Evolutionary conservation across 2,329 filamentous ascomycete genomes (phyloP).

Genomic region (Penicillium polonicum): DNA sequence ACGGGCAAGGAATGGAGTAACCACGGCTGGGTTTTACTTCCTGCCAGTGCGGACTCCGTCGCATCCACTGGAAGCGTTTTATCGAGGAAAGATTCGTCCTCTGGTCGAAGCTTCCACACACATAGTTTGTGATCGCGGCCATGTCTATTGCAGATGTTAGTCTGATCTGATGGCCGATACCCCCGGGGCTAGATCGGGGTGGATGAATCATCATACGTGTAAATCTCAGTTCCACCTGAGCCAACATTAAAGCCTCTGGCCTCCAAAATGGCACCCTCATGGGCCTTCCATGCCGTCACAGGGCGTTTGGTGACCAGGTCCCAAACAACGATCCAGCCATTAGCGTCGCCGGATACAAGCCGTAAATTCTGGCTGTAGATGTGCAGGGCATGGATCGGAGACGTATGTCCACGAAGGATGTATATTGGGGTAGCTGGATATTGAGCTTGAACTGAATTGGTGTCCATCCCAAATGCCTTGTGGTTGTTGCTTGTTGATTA

Average conservation of each 20-base stretch:
- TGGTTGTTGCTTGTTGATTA: neutral
- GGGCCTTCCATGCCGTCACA: conserved; percentile 80
- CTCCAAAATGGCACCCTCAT: conserved; percentile 73
- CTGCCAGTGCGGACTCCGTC: conserved; percentile 40
- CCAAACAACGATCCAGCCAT: conserved; percentile 88
- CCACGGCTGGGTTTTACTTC: conserved; percentile 66
- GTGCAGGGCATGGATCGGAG: conserved; percentile 72
- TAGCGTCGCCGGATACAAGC: conserved; percentile 81
- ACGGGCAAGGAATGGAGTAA: conserved; percentile 79
- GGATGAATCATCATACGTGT: conserved; percentile 65
- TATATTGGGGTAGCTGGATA: conserved; percentile 60
- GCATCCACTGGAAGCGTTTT: conserved; percentile 69
- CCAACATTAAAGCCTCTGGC: conserved; percentile 61
- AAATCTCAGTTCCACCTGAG: conserved; percentile 59
- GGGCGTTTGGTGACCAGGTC: conserved; percentile 77
- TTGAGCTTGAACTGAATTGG: conserved; percentile 13
- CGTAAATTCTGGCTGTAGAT: conserved; percentile 73
- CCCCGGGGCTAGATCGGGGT: neutral
- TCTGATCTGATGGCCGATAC: neutral
- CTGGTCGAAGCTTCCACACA: conserved; percentile 76
- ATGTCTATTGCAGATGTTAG: conserved; percentile 59
- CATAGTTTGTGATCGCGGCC: conserved; percentile 83
- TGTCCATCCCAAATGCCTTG: conserved; percentile 5
- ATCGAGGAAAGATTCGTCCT: conserved; percentile 57
- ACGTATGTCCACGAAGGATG: conserved; percentile 80